These are phyloP conservation scores for Trichodelitschia bisporula DNA, from an alignment of 495 filamentous ascomycete genomes.

Conservation along the genomic window DNA sequence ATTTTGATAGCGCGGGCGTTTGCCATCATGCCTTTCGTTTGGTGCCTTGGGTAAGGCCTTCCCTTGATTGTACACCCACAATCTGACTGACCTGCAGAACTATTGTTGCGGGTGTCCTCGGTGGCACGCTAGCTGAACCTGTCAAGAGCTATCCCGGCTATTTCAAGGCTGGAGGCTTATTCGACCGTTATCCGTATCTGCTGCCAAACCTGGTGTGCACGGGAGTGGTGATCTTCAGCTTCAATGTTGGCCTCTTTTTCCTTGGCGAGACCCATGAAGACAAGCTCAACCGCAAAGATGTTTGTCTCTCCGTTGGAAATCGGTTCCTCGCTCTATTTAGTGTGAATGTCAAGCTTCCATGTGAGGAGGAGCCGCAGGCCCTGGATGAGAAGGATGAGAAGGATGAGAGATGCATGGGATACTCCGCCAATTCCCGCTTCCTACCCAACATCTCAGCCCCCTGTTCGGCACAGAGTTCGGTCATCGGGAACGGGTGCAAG, in stretches of 20 bases:
- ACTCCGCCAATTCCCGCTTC: too few species aligned
- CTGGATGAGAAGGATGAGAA: too few species aligned
- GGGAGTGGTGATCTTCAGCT: conserved; percentile 45
- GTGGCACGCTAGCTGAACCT: conserved; percentile 71
- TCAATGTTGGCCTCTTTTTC: conserved; percentile 67
- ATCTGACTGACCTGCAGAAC: conserved; percentile 18
- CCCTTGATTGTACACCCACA: background rate
- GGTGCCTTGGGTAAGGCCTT: conserved; percentile 59
- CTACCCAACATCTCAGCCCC: too few species aligned
- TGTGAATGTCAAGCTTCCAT: too few species aligned
- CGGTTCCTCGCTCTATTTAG: too few species aligned
- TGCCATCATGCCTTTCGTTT: conserved; percentile 92
- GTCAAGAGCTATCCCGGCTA: conserved; percentile 54
- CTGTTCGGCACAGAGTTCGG: too few species aligned
- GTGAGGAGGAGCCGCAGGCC: too few species aligned
- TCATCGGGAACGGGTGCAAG: too few species aligned
- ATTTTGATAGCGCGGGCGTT: conserved; percentile 47
- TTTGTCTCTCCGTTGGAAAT: too few species aligned
- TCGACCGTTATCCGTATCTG: conserved; percentile 71
- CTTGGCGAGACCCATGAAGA: conserved; percentile 86
- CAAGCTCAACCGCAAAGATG: conserved; percentile 51
- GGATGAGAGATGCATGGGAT: too few species aligned
- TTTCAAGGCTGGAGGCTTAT: conserved; percentile 49
- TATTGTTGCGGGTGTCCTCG: conserved; percentile 75
- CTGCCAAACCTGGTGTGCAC: conserved; percentile 87